phyloP scores from a whole-genome alignment of 305 asterid genomes.

The Lippia alba region DNA sequence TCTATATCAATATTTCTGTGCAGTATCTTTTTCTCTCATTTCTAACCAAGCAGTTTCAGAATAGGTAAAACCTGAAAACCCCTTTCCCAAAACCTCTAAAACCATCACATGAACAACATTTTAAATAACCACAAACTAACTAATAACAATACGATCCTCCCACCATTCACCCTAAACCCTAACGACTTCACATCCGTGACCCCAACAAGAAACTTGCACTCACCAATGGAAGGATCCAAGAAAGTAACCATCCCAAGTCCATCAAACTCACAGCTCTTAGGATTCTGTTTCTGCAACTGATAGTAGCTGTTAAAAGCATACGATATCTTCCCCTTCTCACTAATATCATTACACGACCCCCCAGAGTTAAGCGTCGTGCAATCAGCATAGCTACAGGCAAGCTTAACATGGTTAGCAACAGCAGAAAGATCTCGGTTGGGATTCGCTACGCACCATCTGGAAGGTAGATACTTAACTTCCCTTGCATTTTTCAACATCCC shows the following conservation, averaged over 20 bases:
- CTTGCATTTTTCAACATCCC: conserved; percentile 74
- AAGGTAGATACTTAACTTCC: conserved; percentile 77
- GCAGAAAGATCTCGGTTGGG: conserved; percentile 68
- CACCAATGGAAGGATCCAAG: conserved; percentile 88
- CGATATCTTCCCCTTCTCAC: conserved; percentile 79
- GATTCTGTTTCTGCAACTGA: conserved; percentile 78
- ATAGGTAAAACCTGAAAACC: conserved; percentile 46
- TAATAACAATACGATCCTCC: conserved; percentile 33
- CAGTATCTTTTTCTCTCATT: conserved; percentile 41
- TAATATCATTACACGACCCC: conserved; percentile 79
- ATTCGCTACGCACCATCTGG: conserved; percentile 92
- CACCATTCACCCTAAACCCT: conserved; percentile 39
- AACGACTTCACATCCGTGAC: conserved; percentile 50
- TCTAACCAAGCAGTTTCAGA: conserved; percentile 26
- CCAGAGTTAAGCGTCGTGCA: conserved; percentile 90
- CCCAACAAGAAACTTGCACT: conserved; percentile 91
- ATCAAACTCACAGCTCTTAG: conserved; percentile 84
- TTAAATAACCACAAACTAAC: conserved; percentile 43
- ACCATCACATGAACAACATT: conserved; percentile 41
- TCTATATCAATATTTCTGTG: conserved; percentile 43
- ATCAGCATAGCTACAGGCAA: conserved; percentile 86
- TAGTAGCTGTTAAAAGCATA: conserved; percentile 92
- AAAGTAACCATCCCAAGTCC: conserved; percentile 91
- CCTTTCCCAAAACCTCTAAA: conserved; percentile 35
- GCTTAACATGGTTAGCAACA: conserved; percentile 64